Evolutionary conservation across 2,329 filamentous ascomycete genomes (phyloP).

Genomic region (Penicillium sp.): DNA sequence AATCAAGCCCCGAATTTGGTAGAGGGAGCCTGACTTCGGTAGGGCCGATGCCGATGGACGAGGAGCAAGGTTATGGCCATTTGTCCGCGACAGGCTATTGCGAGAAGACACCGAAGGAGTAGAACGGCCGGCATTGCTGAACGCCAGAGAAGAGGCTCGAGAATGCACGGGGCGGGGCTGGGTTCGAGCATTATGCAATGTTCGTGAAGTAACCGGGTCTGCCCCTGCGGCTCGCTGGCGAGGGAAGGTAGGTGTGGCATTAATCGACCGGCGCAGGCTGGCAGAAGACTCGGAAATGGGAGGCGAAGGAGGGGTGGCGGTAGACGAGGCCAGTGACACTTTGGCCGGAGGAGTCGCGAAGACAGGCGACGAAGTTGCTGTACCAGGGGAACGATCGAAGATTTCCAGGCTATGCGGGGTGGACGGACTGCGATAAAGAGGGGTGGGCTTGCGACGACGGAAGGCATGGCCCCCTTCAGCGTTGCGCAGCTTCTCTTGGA

Average conservation of each 20-base stretch:
- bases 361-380: constrained; percentile 86
- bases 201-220: constrained; percentile 59
- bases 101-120: constrained; percentile 50
- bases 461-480: constrained; percentile 56
- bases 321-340: constrained; percentile 64
- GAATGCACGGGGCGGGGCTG: constrained; percentile 54
- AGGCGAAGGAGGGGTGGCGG: constrained; percentile 87
- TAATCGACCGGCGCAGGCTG: constrained; percentile 58
- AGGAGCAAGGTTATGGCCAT: constrained; percentile 8
- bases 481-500: constrained; percentile 89
- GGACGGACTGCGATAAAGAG: constrained; percentile 53
- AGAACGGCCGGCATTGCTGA: constrained; percentile 47
- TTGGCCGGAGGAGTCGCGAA: constrained; percentile 84
- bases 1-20: constrained; percentile 90
- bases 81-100: constrained; percentile 54
- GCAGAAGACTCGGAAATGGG: constrained; percentile 86
- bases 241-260: constrained; percentile 55
- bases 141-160: constrained; percentile 64
- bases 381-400: constrained; percentile 77
- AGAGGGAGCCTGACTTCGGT: constrained; percentile 72
- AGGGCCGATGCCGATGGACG: constrained; percentile 52
- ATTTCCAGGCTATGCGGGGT: constrained; percentile 67
- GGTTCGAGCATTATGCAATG: constrained; percentile 49
- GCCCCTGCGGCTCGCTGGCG: constrained; percentile 50
- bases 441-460: constrained; percentile 56